Base-by-base conservation (phyloP, 163 green algal species). In the Chlorella variabilis region DNA sequence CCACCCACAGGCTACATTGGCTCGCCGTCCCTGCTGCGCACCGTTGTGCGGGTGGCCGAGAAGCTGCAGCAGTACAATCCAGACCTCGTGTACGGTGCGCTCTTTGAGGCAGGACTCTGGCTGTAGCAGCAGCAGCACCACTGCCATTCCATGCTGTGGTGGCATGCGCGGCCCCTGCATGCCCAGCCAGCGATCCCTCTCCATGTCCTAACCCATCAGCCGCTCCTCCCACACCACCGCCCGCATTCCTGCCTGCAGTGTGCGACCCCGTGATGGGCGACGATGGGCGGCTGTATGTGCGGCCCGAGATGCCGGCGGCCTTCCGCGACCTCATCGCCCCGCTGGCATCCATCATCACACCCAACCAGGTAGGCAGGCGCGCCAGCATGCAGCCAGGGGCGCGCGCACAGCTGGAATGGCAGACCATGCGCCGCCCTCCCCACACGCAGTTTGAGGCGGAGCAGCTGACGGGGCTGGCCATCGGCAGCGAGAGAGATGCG, bases 251-350 rank as follows among this genome's bases (percentile, higher is more conserved):
- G 11, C 45, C 45, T 54, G 8, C 87, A 90, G 90, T 94, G 41
- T 95, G 94, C 81, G 95, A 98, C 82, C 96, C 96, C 1, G 95
- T 98, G 8, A 88, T 98, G 89, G 96, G 96, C 3, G 96, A 99
- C 58, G 80, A 98, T 62, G 96, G 94, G 7, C 84, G 81, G 29
- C 79, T 98, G 68, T 98, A 98, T 83, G 85, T 96, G 2, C 66
- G 81, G 6, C 73, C 68, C 5, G 92, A 97, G 21, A 70, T 98
- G 39, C 87, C 95, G 11, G 65, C 87, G 0, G 86, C 90, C 0
- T 98, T 95, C 80, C 75, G 69, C 0, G 31, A 84, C 6, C 39
- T 62, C 9, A 85, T 98, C 9, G 56, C 96, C 17, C 90, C 91
- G 0, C 79, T 96, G 4, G 94, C 95, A 0, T 89, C 82, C 5